A percentile compares a stretch with the other conserved stretches of the same genome.
phyloP scores from a whole-genome alignment of 495 filamentous ascomycete genomes.

The Neurospora hispaniola region DNA sequence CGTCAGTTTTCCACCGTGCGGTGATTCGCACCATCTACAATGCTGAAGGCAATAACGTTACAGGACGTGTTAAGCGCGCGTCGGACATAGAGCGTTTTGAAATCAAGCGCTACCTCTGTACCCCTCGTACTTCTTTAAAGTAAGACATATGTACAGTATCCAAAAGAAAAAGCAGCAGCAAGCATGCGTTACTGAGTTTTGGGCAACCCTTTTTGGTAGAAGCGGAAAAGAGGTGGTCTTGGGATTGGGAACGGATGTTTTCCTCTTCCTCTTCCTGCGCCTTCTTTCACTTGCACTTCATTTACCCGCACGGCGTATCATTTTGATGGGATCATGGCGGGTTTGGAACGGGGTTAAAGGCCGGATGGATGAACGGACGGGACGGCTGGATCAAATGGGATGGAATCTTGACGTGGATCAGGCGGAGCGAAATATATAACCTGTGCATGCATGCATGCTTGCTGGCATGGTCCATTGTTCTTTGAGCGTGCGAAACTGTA shows the following conservation, averaged over 20 bases:
- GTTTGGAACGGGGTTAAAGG: background rate
- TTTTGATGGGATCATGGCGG: background rate
- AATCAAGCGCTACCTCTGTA: background rate
- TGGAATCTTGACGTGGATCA: background rate
- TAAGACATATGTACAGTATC: constrained; percentile 10
- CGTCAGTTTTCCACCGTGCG: background rate
- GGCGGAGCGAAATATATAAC: background rate
- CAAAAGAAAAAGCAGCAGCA: constrained; percentile 1
- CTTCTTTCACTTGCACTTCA: background rate
- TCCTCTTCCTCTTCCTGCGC: background rate
- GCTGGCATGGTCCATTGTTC: background rate
- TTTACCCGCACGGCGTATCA: background rate
- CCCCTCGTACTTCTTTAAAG: background rate
- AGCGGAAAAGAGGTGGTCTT: background rate
- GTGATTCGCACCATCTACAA: background rate
- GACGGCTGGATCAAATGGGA: background rate
- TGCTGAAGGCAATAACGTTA: background rate
- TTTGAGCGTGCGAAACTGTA: background rate
- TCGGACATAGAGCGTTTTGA: background rate
- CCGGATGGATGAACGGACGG: background rate
- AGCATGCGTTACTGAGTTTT: constrained; percentile 1
- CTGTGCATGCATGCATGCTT: background rate
- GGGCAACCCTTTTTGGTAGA: background rate
- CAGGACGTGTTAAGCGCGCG: background rate
- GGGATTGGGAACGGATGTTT: background rate